These are phyloP conservation scores for Acanthamoeba divionensis DNA, from an alignment of 208 protist species.

Conservation along the genomic window DNA sequence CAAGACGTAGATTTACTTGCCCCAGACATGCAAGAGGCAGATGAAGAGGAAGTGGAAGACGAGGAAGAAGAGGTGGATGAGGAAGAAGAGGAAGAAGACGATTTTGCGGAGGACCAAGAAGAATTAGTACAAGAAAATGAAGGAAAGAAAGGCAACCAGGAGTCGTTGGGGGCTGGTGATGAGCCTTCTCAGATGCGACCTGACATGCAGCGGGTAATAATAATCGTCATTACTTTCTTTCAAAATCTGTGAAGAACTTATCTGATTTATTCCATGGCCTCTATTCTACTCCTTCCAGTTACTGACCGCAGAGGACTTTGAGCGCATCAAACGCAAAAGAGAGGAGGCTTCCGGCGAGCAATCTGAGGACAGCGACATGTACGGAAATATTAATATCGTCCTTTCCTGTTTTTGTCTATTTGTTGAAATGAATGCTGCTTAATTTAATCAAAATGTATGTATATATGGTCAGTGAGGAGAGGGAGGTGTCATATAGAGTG, in stretches of 20 bases:
- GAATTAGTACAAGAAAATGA: conserved; percentile 17
- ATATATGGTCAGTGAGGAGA: no score
- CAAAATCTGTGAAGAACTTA: not conserved
- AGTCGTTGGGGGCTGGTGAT: not conserved
- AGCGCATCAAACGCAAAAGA: conserved; percentile 20
- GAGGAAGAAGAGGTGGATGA: not conserved
- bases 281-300: not conserved
- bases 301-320: not conserved
- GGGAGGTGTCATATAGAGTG: not conserved
- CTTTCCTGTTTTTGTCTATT: not conserved
- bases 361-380: not conserved
- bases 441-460: not conserved
- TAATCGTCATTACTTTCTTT: not conserved
- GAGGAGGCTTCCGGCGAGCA: not conserved
- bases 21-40: conserved; percentile 40
- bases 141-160: not conserved
- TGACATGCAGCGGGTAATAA: not conserved
- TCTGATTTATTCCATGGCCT: not conserved
- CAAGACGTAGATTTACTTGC: conserved; percentile 21
- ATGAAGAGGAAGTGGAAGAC: conserved; percentile 46
- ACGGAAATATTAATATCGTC: not conserved
- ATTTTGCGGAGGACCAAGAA: conserved; percentile 37
- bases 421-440: no score
- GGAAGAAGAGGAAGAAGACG: conserved; percentile 56
- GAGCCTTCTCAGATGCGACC: not conserved